Percentiles rank a stretch among this genome's conserved stretches.
Evolutionary conservation across 192 early-diverging fungal genomes (phyloP).

Genomic region (Hyaloraphidium curvatum): DNA sequence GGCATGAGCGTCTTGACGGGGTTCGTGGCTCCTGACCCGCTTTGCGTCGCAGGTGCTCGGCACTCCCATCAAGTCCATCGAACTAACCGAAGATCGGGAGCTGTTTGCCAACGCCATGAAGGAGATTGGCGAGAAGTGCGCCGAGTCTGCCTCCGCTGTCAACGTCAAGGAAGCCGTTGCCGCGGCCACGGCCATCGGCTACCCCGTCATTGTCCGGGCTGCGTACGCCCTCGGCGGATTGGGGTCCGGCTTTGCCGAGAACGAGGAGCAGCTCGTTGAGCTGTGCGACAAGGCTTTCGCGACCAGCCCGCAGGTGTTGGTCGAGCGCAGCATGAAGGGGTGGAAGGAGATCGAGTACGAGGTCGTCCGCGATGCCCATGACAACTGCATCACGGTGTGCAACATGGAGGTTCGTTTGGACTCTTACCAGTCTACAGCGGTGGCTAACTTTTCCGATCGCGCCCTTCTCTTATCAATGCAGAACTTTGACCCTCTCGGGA

Average conservation of each 20-base stretch:
- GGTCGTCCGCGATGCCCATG: slow-evolving; percentile 79
- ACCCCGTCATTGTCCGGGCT: slow-evolving; percentile 88
- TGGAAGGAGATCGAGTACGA: slow-evolving; percentile 99
- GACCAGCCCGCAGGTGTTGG: slow-evolving; percentile 77
- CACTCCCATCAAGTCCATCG: slow-evolving; percentile 85
- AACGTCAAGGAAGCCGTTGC: slow-evolving; percentile 66
- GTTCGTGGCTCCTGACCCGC: too few species aligned
- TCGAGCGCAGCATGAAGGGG: slow-evolving; percentile 95
- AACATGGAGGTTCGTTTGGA: slow-evolving; percentile 70
- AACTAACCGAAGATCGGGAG: slow-evolving; percentile 94
- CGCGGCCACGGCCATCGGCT: slow-evolving; percentile 77
- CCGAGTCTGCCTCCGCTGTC: slow-evolving; percentile 62
- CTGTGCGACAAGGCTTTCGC: slow-evolving; percentile 79
- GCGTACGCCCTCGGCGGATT: slow-evolving; percentile 93
- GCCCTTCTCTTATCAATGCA: too few species aligned
- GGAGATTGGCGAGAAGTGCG: slow-evolving; percentile 81
- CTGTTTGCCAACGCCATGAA: slow-evolving; percentile 70
- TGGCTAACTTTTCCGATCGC: background rate
- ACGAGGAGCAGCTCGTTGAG: slow-evolving; percentile 57
- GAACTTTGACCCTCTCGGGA: slow-evolving; percentile 98
- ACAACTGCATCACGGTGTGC: slow-evolving; percentile 99
- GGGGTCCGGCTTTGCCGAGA: slow-evolving; percentile 90
- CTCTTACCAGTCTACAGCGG: slow-evolving; percentile 3
- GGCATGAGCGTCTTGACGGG: background rate
- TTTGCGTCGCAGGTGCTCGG: slow-evolving; percentile 43